A percentile compares a stretch with the other conserved stretches of the same genome.
Conservation (phyloP, 1,139 yeast genomes). For the Debaryomycetaceae sp. region DNA sequence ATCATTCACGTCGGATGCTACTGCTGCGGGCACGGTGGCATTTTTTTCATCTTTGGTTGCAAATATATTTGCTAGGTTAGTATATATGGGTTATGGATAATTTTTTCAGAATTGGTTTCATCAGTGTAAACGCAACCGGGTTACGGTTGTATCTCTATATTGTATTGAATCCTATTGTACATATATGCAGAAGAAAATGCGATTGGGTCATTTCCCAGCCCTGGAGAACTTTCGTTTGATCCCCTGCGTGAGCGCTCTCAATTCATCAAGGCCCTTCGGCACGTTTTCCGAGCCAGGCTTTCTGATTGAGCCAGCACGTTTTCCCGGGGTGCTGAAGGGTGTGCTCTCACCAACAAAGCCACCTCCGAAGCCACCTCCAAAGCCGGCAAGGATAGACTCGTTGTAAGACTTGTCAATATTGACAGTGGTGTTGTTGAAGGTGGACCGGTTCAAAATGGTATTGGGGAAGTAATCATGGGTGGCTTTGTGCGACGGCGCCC, state of each 20-base stretch:
- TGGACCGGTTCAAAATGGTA: slow-evolving; percentile 19
- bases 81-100: too few relatives aligned
- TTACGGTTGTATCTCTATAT: too few relatives aligned
- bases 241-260: slow-evolving; percentile 8
- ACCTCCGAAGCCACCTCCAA: slow-evolving; percentile 38
- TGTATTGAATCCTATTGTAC: too few relatives aligned
- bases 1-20: too few relatives aligned
- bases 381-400: slow-evolving; percentile 28
- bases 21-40: too few relatives aligned
- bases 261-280: slow-evolving; percentile 8
- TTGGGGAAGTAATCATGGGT: slow-evolving; percentile 7
- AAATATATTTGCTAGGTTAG: too few relatives aligned
- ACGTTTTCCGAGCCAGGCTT: slow-evolving; percentile 12
- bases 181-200: too few relatives aligned
- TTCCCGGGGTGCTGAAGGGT: slow-evolving; percentile 29
- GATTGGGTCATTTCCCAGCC: too few relatives aligned
- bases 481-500: slow-evolving; percentile 1
- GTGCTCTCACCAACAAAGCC: slow-evolving; percentile 41
- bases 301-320: slow-evolving; percentile 9
- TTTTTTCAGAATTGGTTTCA: too few relatives aligned
- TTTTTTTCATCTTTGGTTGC: too few relatives aligned
- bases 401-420: slow-evolving; percentile 14
- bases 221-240: slow-evolving; percentile 6
- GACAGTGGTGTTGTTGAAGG: slow-evolving; percentile 19
- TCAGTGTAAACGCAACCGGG: too few relatives aligned